phyloP scores from a whole-genome alignment of 495 filamentous ascomycete species.

The Hapsidospora chrysogenum region DNA sequence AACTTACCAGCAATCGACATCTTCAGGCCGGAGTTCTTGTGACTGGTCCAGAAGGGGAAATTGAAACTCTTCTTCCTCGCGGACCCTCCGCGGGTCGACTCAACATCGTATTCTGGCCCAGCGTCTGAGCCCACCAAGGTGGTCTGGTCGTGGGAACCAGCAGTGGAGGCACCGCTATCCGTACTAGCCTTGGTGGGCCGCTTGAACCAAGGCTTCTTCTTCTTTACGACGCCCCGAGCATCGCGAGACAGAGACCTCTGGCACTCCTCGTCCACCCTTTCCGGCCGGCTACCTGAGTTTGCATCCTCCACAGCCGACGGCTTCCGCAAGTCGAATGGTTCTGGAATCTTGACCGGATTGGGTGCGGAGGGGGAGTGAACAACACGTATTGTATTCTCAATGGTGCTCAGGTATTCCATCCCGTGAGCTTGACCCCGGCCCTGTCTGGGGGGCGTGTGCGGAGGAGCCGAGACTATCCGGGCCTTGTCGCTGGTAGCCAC shows the following conservation, averaged over 20 bases:
- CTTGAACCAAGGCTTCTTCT: constrained; percentile 55
- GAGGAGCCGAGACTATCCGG: constrained; percentile 14
- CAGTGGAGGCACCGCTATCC: constrained; percentile 6
- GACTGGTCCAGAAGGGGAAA: constrained; percentile 27
- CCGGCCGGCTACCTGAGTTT: background rate
- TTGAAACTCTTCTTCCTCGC: constrained; percentile 31
- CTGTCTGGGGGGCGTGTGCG: constrained; percentile 11
- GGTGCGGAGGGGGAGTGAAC: constrained; percentile 20
- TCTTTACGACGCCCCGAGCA: constrained; percentile 7
- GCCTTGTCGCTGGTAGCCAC: constrained; percentile 10
- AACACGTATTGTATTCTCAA: constrained; percentile 31
- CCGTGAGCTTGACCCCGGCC: constrained; percentile 11
- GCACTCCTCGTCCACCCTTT: background rate
- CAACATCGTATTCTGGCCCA: no score
- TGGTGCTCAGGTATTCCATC: constrained; percentile 16
- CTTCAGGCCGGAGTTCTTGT: constrained; percentile 15
- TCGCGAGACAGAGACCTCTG: background rate
- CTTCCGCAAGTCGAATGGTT: constrained; percentile 40
- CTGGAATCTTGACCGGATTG: constrained; percentile 7
- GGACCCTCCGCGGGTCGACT: constrained; percentile 1
- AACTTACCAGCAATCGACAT: constrained; percentile 21
- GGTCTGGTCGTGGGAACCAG: constrained; percentile 4
- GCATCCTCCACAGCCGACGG: constrained; percentile 12
- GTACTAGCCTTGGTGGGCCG: constrained; percentile 28
- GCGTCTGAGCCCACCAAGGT: no score